These are phyloP conservation scores for Setaria italica DNA, from an alignment of 202 grass and related monocot species.

Conservation along the genomic window DNA sequence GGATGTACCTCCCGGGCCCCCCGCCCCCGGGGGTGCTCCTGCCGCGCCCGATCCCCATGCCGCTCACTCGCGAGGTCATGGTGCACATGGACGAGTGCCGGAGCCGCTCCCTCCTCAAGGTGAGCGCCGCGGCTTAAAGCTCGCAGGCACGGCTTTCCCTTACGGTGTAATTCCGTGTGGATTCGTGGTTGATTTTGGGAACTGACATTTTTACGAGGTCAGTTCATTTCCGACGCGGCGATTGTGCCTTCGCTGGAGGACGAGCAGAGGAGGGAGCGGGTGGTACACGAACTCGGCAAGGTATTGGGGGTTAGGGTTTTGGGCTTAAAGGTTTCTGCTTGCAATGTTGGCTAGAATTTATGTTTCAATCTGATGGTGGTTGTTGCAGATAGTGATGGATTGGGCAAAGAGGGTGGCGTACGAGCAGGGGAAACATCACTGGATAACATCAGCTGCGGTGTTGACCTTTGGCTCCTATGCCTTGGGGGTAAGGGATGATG, in stretches of 20 bases:
- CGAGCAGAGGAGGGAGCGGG: constrained; percentile 50
- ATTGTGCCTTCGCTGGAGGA: constrained; percentile 60
- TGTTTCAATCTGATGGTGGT: constrained; percentile 20
- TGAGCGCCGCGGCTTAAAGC: constrained; percentile 30
- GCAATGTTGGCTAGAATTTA: constrained; percentile 8
- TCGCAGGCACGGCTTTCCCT: neutral
- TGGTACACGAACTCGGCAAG: constrained; percentile 63
- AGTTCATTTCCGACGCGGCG: constrained; percentile 59
- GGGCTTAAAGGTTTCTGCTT: constrained; percentile 35
- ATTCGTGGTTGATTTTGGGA: constrained; percentile 42
- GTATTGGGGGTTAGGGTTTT: constrained; percentile 49
- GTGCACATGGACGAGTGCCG: constrained; percentile 38
- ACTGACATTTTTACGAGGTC: constrained; percentile 32
- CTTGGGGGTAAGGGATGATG: constrained; percentile 64
- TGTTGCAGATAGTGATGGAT: constrained; percentile 70
- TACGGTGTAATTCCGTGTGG: neutral
- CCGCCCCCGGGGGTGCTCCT: constrained; percentile 23
- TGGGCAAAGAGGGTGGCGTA: constrained; percentile 73
- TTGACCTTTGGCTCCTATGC: constrained; percentile 81
- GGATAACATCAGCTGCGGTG: constrained; percentile 58
- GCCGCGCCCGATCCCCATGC: constrained; percentile 40
- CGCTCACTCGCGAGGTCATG: constrained; percentile 8
- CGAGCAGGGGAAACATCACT: constrained; percentile 38
- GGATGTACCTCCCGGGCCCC: constrained; percentile 35
- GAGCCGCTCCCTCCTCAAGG: constrained; percentile 54